Base-by-base conservation (phyloP, 352 stramenopile species). In the Peronosclerospora sorghi region DNA sequence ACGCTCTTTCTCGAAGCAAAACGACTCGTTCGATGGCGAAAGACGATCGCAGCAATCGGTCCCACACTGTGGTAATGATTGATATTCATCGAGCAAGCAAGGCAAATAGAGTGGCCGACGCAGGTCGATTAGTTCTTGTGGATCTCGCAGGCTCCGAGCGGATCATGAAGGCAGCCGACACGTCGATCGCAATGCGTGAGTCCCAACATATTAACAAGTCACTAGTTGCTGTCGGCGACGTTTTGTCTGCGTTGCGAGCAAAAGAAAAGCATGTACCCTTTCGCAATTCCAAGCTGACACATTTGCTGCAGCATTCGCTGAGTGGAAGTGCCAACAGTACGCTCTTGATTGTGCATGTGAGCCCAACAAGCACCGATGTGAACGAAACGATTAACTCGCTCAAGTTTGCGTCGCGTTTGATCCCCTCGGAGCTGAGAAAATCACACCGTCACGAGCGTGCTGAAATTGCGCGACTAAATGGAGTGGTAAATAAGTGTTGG, bases 261-360 rank as follows among this genome's bases (percentile, higher is more conserved):
- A 85, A 84, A 53, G 76, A 92, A 15, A 86, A 87, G 18, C 76
- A 90, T 51, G 65, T 93, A 2, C 79, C 78, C 35, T 93, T 81
- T 42, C 64, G 81, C 9, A 90, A 93, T 41, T 84, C 75, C 8
- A 93, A 93, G 56, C 67, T 93, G 17, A 93, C 81, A 14, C 74
- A 89, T 46, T 45, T 93, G 47, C 56, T 93, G 20, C 80, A 90
- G 41, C 75, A 89, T 32, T 84, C 73, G 20, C 45, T 89, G 8
- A 48, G 49, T 36, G 66, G 68, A 7, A 61, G 51, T 10, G 30
- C 54, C 1, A 76, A 56, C 36, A 62, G 65, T 17, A 68, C 65
- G 28, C 45, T 89, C 17, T 45, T 89, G 41, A 41, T 89, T 2
- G 64, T 86, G 1, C 77, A 89, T 28, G 69, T 89, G 28, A 82